Percentiles rank a stretch among this genome's conserved stretches.
Conservation (phyloP, 768 basidiomycete species). For the Leucocoprinus sp. region DNA sequence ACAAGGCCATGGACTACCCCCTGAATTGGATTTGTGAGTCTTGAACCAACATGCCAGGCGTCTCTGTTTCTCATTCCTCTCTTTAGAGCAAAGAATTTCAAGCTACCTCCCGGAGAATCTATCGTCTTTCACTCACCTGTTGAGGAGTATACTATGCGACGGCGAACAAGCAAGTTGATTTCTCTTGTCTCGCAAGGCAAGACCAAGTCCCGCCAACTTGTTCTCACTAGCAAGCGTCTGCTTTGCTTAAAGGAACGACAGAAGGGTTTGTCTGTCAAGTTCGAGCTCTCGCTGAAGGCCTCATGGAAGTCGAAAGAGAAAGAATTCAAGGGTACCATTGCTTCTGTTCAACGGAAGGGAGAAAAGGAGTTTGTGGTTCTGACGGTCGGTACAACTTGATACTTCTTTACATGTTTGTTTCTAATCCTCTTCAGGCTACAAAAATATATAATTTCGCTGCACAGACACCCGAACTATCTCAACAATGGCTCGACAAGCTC, state of each 20-base stretch:
- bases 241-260: conserved; percentile 46
- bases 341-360: conserved; percentile 42
- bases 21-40: conserved; percentile 36
- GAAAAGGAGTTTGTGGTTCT: conserved; percentile 54
- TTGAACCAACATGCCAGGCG: background rate
- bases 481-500: conserved; percentile 33
- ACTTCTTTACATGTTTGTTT: background rate
- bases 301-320: conserved; percentile 32
- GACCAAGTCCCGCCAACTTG: conserved; percentile 43
- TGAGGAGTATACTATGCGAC: conserved; percentile 43
- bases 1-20: conserved; percentile 36
- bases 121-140: conserved; percentile 46
- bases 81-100: conserved; percentile 28
- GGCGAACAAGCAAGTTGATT: conserved; percentile 50
- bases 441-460: conserved; percentile 39
- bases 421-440: conserved; percentile 28
- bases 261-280: conserved; percentile 37
- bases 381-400: conserved; percentile 36
- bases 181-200: conserved; percentile 40
- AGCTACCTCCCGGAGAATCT: conserved; percentile 32
- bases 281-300: conserved; percentile 38
- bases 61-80: background rate
- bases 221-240: conserved; percentile 49
- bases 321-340: conserved; percentile 36
- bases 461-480: conserved; percentile 24